Conservation (phyloP, 768 basidiomycete species). For the Pleurotus ostreatus region DNA sequence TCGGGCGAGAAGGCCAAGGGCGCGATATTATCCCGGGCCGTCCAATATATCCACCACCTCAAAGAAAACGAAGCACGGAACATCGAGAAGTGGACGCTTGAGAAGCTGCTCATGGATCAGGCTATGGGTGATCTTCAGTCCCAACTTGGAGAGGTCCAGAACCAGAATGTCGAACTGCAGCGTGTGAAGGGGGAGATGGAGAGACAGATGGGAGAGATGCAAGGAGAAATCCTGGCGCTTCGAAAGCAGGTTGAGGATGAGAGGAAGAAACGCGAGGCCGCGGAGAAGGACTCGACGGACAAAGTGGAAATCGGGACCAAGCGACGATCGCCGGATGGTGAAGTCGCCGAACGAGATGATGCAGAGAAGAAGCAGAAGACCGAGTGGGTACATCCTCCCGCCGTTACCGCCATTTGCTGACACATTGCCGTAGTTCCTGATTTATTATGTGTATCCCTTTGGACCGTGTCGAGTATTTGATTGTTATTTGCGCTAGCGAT, state of each 20-base stretch:
- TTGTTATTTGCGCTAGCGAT: neutral
- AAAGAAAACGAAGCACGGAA: slow-evolving; percentile 89
- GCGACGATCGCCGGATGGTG: slow-evolving; percentile 4
- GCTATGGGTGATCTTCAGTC: slow-evolving; percentile 85
- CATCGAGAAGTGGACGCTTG: slow-evolving; percentile 91
- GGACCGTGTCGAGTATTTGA: neutral
- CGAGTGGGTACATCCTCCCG: neutral
- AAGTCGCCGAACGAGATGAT: neutral
- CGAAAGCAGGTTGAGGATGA: slow-evolving; percentile 5
- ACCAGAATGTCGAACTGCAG: slow-evolving; percentile 27
- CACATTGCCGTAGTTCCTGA: neutral
- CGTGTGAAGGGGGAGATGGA: slow-evolving; percentile 75
- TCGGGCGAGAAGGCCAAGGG: slow-evolving; percentile 89
- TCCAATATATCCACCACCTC: slow-evolving; percentile 88
- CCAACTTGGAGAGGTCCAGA: slow-evolving; percentile 77
- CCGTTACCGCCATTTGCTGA: neutral
- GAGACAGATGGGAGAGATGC: slow-evolving; percentile 58
- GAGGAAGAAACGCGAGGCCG: neutral
- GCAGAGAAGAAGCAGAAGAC: slow-evolving; percentile 1
- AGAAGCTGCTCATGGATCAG: slow-evolving; percentile 90
- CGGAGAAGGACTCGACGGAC: neutral
- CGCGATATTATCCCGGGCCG: slow-evolving; percentile 82
- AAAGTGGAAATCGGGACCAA: slow-evolving; percentile 3
- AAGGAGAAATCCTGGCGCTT: slow-evolving; percentile 46
- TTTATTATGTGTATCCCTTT: neutral